phyloP scores from a whole-genome alignment of 176 grass and related monocot species.

The Oryza meridionalis region DNA sequence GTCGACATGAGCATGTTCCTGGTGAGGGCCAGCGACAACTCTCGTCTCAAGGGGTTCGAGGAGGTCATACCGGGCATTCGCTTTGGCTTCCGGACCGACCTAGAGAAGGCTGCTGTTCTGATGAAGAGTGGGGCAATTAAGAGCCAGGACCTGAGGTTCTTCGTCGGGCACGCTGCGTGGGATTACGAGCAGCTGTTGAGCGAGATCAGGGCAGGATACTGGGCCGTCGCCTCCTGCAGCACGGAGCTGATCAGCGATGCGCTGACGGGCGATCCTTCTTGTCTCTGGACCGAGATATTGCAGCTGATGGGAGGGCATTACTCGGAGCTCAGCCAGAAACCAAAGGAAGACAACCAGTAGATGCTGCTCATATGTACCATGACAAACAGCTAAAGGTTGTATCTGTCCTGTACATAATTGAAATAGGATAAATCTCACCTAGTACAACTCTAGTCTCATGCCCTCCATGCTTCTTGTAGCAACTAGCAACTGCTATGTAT shows the following conservation, averaged over 20 bases:
- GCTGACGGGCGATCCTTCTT: constrained; percentile 40
- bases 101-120: constrained; percentile 67
- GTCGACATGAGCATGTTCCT: constrained; percentile 90
- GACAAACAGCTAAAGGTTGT: not conserved
- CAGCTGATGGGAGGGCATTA: constrained; percentile 91
- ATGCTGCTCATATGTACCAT: not conserved
- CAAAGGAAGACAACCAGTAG: constrained; percentile 60
- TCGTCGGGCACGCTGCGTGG: constrained; percentile 78
- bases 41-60: constrained; percentile 65
- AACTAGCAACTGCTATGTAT: not conserved
- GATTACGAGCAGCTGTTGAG: constrained; percentile 70
- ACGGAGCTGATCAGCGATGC: constrained; percentile 66
- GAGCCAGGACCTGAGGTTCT: constrained; percentile 75
- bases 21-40: constrained; percentile 56
- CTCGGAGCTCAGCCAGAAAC: constrained; percentile 81
- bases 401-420: constrained; percentile 45
- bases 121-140: constrained; percentile 64
- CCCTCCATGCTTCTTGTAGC: not conserved
- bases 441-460: not conserved
- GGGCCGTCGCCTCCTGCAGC: constrained; percentile 87
- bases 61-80: constrained; percentile 72
- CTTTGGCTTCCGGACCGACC: constrained; percentile 68
- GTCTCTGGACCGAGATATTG: constrained; percentile 83
- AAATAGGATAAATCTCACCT: constrained; percentile 17
- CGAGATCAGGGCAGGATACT: constrained; percentile 74